Evolutionary conservation across 2,329 filamentous ascomycete species (phyloP), one percentile per base, ranked within the genome.

Genomic region (Arthroderma sp.): DNA sequence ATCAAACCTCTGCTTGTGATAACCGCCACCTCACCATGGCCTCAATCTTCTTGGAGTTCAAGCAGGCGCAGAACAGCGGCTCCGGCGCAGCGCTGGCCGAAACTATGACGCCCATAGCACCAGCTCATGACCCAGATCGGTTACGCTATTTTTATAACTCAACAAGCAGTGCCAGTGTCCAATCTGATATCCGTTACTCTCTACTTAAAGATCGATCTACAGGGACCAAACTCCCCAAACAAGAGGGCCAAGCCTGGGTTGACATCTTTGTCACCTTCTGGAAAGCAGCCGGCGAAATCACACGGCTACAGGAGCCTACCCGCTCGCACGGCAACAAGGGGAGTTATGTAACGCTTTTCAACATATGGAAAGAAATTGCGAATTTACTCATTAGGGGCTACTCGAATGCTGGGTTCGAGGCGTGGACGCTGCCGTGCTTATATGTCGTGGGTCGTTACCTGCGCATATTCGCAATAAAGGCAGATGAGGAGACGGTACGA

Each of bases 391-490:
- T 88, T 47, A 78, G 86, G 53, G 87, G 86, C 30, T 95, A 95
- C 60, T 82, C 80, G 32, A 82, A 75, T 52, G 71, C 73, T 45
- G 74, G 77, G 2, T 86, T 96, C 55, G 80, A 86, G 52, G 82
- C 86, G 30, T 98, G 91, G 89, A 91, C 87, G 0, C 79, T 98
- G 42, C 88, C 91, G 3, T 88, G 85, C 58, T 72, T 98, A 34
- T 96, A 96, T 58, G 75, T 83, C 43, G 80, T 82, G 27, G 88
- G 87, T 44, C 94, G 86, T 64, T 87, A 93, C 60, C 66, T 98
- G 48, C 75, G 91, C 48, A 69, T 83, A 37, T 93, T 94, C 64
- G 91, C 91, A 40, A 91, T 95, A 61, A 86, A 82, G 58, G 88
- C 91, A 45, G 91, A 98, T 60, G 77, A 81, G 33, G 82, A 84